Percentiles rank a stretch among this genome's conserved stretches.
phyloP scores from a whole-genome alignment of 2,329 filamentous ascomycete genomes.

The Byssochlamys sp. region DNA sequence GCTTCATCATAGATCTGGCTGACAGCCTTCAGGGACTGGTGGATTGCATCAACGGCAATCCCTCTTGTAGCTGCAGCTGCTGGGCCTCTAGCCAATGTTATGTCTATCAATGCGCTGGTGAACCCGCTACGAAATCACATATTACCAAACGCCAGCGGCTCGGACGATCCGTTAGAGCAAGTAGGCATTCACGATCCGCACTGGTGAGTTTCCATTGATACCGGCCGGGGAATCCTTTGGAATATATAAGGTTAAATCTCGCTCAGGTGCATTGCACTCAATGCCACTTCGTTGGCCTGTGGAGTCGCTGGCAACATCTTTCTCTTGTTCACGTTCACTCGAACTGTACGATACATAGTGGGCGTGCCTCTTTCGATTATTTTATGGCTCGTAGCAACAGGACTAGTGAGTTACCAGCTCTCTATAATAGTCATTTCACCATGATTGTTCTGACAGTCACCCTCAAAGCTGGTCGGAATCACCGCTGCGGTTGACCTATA shows the following conservation, averaged over 20 bases:
- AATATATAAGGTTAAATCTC: conserved; percentile 1
- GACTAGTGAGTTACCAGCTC: conserved; percentile 37
- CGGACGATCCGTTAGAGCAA: conserved; percentile 42
- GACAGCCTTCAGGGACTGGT: conserved; percentile 31
- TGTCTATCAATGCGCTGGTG: conserved; percentile 78
- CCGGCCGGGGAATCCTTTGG: not conserved
- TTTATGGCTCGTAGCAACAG: conserved; percentile 60
- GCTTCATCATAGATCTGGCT: not conserved
- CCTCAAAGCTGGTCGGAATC: conserved; percentile 50
- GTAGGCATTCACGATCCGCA: conserved; percentile 56
- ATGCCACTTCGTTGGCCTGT: conserved; percentile 65
- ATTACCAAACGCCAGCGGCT: conserved; percentile 34
- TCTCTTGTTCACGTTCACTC: conserved; percentile 78
- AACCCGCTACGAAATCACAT: conserved; percentile 60
- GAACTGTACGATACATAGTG: conserved; percentile 66
- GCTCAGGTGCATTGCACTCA: conserved; percentile 59
- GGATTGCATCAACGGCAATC: conserved; percentile 46
- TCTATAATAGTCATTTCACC: not conserved
- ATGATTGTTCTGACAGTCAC: not conserved
- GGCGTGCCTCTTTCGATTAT: conserved; percentile 75
- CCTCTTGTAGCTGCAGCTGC: conserved; percentile 75
- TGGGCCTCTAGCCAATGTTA: conserved; percentile 76
- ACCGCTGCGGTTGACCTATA: conserved; percentile 59
- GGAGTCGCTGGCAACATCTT: conserved; percentile 72
- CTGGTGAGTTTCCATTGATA: conserved; percentile 45